These are phyloP conservation scores for Pseudocercospora macadamiae DNA, from an alignment of 2,329 filamentous ascomycete genomes.

Conservation along the genomic window DNA sequence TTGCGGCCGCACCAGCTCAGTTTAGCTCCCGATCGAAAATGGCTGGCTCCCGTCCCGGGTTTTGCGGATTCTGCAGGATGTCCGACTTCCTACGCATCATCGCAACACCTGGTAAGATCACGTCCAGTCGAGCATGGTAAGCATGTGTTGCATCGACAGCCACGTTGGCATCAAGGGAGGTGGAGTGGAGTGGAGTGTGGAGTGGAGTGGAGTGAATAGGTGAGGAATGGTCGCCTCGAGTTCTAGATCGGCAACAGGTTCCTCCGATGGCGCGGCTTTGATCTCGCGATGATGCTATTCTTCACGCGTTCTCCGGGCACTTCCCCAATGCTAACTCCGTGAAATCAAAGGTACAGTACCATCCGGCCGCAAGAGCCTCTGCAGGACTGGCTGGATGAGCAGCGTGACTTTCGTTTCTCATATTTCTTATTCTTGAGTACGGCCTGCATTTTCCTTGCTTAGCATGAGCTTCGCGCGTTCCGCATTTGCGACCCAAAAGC, in stretches of 20 bases:
- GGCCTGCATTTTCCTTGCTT: background rate
- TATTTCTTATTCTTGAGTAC: background rate
- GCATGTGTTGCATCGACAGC: no score
- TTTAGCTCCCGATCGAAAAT: no score
- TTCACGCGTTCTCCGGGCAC: background rate
- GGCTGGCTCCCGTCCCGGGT: no score
- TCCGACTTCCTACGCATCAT: no score
- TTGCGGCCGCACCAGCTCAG: no score
- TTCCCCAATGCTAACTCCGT: no score
- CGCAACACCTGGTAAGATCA: no score
- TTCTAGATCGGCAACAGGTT: background rate
- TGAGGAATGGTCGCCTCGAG: no score
- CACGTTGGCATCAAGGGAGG: background rate
- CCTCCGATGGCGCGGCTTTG: background rate
- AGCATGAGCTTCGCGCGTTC: conserved; percentile 13
- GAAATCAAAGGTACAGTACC: background rate
- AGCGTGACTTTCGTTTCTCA: background rate
- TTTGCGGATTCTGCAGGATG: no score
- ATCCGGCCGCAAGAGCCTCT: background rate
- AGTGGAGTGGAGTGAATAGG: no score
- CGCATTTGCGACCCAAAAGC: conserved; percentile 1
- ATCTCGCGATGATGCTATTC: background rate
- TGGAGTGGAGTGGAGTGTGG: background rate
- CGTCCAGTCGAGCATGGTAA: no score
- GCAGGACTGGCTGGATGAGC: background rate